phyloP scores from a whole-genome alignment of 306 rosid genomes.

The Malus sieversii region DNA sequence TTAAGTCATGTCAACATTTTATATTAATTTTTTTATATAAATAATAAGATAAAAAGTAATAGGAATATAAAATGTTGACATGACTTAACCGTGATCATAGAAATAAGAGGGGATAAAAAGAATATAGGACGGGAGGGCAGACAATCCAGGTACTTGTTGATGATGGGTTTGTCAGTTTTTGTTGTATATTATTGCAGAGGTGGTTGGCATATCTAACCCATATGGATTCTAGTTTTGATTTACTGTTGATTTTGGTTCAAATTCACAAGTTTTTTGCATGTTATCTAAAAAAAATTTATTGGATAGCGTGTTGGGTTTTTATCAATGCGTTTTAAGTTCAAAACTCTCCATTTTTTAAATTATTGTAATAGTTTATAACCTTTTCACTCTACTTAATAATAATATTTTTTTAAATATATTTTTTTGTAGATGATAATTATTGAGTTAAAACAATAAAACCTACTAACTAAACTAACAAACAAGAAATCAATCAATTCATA shows the following conservation, averaged over 20 bases:
- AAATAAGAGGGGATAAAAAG: too few species aligned
- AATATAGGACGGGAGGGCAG: too few species aligned
- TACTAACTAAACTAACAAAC: not conserved
- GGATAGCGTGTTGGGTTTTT: rapidly evolving
- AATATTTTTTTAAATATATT: not conserved
- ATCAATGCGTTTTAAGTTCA: too few species aligned
- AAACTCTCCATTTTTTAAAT: rapidly evolving
- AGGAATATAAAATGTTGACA: too few species aligned
- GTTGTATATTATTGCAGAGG: not conserved
- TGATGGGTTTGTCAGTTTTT: not conserved
- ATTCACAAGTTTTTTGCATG: too few species aligned
- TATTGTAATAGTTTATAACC: too few species aligned
- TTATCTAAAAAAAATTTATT: too few species aligned
- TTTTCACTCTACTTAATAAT: too few species aligned
- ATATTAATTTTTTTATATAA: too few species aligned
- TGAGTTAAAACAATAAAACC: not conserved
- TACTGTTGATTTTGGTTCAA: not conserved
- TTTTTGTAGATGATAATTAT: not conserved
- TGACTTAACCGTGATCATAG: too few species aligned
- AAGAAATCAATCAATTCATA: not conserved
- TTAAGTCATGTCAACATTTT: too few species aligned
- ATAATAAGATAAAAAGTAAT: too few species aligned
- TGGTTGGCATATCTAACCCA: not conserved
- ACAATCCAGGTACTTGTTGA: not conserved
- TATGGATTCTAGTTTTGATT: not conserved